Base-by-base conservation (phyloP, 495 filamentous ascomycete species). In the Talaromyces liani region DNA sequence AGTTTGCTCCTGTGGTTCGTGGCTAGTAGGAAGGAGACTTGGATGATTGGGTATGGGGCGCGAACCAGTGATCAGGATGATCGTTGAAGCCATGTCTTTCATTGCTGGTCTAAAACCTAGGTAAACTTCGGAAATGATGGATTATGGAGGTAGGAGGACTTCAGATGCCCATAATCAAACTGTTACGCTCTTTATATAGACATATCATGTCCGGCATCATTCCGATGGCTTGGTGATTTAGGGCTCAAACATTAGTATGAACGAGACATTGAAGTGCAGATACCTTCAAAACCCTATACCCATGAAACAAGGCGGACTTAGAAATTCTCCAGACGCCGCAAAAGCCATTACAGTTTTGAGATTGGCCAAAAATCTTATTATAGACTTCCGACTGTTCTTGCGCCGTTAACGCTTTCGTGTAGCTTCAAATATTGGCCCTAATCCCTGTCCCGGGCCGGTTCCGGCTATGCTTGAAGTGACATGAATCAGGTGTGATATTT, bases 41-140 rank as follows among this genome's bases (percentile, higher is more conserved):
- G 29, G 29, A 7, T 0, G 29, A 31, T 31, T 4, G 7, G 5
- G 5, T 31, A 31, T 31, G 29, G 27, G 24, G 22, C 58, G n/a
- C 59, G 18, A 33, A 63, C 65, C 65, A n/a, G 65, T 67, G 57
- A 67, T 67, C 6, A 67, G 65, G 39, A 65, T 31, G 16, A 67
- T 63, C 27, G 6, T 67, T 10, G 65, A 65, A 41, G 64, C 9
- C 65, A 67, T 67, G 16, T 58, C 36, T 16, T 49, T 7, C n/a
- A 5, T 2, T 49, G 6, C n/a, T 49, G 16, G 10, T n/a, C n/a
- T n/a, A n/a, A n/a, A n/a, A n/a, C n/a, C n/a, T n/a, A n/a, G n/a
- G n/a, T n/a, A n/a, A n/a, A n/a, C n/a, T n/a, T n/a, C n/a, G n/a
- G n/a, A n/a, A n/a, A n/a, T n/a, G n/a, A 12, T 20, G 18, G n/a